These are phyloP conservation scores for Alternaria brassicae DNA, from an alignment of 2,329 filamentous ascomycete genomes.

Conservation along the genomic window DNA sequence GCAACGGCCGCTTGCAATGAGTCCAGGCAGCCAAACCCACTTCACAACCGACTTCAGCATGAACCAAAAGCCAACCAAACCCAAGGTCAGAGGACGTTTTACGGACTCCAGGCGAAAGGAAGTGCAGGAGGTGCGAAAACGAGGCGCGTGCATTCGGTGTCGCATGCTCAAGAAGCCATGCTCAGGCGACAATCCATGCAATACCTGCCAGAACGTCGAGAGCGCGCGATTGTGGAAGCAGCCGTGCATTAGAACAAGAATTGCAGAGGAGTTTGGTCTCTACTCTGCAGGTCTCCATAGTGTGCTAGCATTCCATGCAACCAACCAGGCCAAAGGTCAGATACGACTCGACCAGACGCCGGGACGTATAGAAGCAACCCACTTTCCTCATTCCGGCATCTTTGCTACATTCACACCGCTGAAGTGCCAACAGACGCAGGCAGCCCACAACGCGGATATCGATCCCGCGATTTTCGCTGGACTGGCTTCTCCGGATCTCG, in stretches of 20 bases:
- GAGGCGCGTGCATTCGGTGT: conserved; percentile 67
- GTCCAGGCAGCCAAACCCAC: conserved; percentile 45
- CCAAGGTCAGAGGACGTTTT: conserved; percentile 64
- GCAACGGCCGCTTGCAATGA: conserved; percentile 50
- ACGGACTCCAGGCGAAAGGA: conserved; percentile 63
- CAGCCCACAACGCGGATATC: conserved; percentile 39
- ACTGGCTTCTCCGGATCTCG: conserved; percentile 46
- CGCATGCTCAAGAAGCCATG: conserved; percentile 71
- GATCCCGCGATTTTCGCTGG: conserved; percentile 48
- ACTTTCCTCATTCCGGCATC: conserved; percentile 56
- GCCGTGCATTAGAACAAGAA: conserved; percentile 64
- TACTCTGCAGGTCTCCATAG: conserved; percentile 64
- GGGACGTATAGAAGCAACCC: conserved; percentile 62
- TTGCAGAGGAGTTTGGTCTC: conserved; percentile 65
- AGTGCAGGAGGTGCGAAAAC: conserved; percentile 66
- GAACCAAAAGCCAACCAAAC: conserved; percentile 49
- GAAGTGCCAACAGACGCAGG: conserved; percentile 45
- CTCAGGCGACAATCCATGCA: conserved; percentile 66
- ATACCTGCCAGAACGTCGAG: conserved; percentile 65
- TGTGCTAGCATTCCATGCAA: conserved; percentile 60
- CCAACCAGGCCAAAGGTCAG: conserved; percentile 58
- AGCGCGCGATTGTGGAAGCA: conserved; percentile 68
- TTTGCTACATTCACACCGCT: conserved; percentile 57
- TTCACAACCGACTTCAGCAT: conserved; percentile 51
- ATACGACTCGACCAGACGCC: conserved; percentile 57